Percentiles rank a stretch among this genome's conserved stretches.
Evolutionary conservation across 768 basidiomycete genomes (phyloP).

Genomic region (Chlorophyllum brunneum): DNA sequence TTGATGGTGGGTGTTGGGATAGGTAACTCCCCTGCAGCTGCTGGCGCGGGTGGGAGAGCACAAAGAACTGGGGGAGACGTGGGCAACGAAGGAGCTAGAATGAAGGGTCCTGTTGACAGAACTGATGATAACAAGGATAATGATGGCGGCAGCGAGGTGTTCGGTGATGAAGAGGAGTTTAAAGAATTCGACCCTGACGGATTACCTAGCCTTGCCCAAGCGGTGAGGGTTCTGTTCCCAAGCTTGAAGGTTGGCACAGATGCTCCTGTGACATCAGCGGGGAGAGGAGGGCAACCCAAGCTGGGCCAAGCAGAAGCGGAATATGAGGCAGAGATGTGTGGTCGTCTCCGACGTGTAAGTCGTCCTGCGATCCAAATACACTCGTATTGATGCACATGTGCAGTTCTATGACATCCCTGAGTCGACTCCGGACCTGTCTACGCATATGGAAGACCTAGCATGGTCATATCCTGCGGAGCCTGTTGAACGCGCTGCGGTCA

Average conservation of each 20-base stretch:
- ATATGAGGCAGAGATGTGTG: conserved; percentile 72
- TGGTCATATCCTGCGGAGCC: conserved; percentile 82
- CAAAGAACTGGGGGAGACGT: conserved; percentile 8
- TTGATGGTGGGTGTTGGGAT: conserved; percentile 67
- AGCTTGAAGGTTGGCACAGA: conserved; percentile 26
- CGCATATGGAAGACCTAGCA: conserved; percentile 76
- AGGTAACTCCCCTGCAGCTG: conserved; percentile 15
- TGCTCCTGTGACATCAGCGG: conserved; percentile 1
- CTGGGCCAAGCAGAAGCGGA: conserved; percentile 58
- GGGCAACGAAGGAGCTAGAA: conserved; percentile 11
- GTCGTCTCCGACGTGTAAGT: conserved; percentile 64
- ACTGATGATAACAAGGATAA: neutral
- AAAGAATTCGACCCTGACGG: conserved; percentile 72
- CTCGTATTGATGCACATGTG: conserved; percentile 6
- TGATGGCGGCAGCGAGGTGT: conserved; percentile 16
- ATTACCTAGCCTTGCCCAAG: conserved; percentile 62
- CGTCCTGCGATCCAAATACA: too few relatives aligned
- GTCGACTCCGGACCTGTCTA: conserved; percentile 69
- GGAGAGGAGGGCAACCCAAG: neutral
- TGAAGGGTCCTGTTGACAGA: conserved; percentile 1
- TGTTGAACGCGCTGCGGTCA: conserved; percentile 70
- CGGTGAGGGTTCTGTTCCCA: conserved; percentile 68
- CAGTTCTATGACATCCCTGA: conserved; percentile 78
- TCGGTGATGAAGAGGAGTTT: conserved; percentile 40
- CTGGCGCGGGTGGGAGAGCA: neutral